Evolutionary conservation across 768 basidiomycete species (phyloP).

Genomic region (Lactarius psammicola): DNA sequence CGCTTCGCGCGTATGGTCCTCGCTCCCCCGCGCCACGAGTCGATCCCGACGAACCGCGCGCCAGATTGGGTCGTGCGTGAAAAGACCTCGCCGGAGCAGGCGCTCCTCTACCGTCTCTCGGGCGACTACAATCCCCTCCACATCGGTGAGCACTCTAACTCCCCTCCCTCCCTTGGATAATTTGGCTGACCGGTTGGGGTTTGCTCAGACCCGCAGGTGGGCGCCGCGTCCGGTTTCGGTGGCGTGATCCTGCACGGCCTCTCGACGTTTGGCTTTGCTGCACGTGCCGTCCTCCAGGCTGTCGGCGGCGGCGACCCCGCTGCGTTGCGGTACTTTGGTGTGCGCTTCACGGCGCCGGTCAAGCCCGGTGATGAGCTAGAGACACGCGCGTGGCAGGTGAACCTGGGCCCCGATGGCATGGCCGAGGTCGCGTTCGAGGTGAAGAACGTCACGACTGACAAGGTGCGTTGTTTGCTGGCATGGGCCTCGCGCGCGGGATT

Average conservation of each 20-base stretch:
- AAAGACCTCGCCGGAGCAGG: constrained; percentile 43
- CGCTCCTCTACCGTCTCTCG: constrained; percentile 47
- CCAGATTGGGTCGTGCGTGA: constrained; percentile 45
- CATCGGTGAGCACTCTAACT: constrained; percentile 39
- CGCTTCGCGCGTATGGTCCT: constrained; percentile 45
- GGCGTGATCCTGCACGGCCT: constrained; percentile 86
- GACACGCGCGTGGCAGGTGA: constrained; percentile 77
- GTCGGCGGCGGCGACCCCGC: constrained; percentile 60
- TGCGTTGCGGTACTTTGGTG: constrained; percentile 65
- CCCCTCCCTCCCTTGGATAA: neutral
- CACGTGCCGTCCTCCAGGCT: constrained; percentile 66
- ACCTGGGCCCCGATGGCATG: constrained; percentile 41
- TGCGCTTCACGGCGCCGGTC: constrained; percentile 79
- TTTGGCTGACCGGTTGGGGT: neutral
- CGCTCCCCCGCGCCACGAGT: constrained; percentile 38
- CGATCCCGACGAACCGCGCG: constrained; percentile 38
- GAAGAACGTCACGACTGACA: constrained; percentile 41
- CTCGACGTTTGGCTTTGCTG: constrained; percentile 78
- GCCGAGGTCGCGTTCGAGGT: constrained; percentile 42
- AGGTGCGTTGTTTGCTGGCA: constrained; percentile 34
- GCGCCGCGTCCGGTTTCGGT: constrained; percentile 73
- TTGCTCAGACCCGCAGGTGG: constrained; percentile 65
- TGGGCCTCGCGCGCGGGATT: neutral
- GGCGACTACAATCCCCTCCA: constrained; percentile 55
- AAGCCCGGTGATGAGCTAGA: constrained; percentile 80